Evolutionary conservation across 441 rosid genomes (phyloP).

Genomic region (Populus hybrid): DNA sequence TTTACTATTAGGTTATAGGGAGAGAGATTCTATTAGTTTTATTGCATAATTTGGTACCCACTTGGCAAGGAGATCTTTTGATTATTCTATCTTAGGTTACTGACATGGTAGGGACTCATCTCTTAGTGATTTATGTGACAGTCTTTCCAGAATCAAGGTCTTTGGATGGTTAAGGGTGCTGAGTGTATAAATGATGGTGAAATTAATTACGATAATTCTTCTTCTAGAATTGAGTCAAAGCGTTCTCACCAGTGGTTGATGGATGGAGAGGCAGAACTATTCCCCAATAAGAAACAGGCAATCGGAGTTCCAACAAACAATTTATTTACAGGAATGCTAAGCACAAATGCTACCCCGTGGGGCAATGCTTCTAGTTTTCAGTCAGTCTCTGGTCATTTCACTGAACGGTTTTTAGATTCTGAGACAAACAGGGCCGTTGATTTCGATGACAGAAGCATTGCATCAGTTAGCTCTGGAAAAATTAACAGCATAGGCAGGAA

Average conservation of each 20-base stretch:
- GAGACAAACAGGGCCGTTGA: slow-evolving; percentile 36
- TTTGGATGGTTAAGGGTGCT: slow-evolving; percentile 52
- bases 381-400: slow-evolving; percentile 39
- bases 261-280: slow-evolving; percentile 50
- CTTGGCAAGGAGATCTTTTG: neutral
- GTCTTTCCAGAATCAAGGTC: slow-evolving; percentile 57
- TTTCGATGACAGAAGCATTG: slow-evolving; percentile 39
- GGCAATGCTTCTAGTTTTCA: slow-evolving; percentile 45
- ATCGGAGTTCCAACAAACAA: slow-evolving; percentile 37
- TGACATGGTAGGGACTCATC: neutral
- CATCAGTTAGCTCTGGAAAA: slow-evolving; percentile 38
- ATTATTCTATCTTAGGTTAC: slow-evolving; percentile 6
- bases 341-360: slow-evolving; percentile 50
- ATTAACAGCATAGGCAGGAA: slow-evolving; percentile 36
- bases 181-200: slow-evolving; percentile 43
- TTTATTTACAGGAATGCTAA: slow-evolving; percentile 38
- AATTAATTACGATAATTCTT: slow-evolving; percentile 42
- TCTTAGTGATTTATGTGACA: slow-evolving; percentile 14
- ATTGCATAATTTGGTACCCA: neutral
- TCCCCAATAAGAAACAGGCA: slow-evolving; percentile 61
- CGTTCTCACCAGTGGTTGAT: slow-evolving; percentile 64
- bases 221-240: slow-evolving; percentile 43
- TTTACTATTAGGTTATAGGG: neutral
- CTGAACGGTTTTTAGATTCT: slow-evolving; percentile 45
- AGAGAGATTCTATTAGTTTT: neutral